Conservation (phyloP, 352 stramenopile species). For the Phytophthora kernoviae region DNA sequence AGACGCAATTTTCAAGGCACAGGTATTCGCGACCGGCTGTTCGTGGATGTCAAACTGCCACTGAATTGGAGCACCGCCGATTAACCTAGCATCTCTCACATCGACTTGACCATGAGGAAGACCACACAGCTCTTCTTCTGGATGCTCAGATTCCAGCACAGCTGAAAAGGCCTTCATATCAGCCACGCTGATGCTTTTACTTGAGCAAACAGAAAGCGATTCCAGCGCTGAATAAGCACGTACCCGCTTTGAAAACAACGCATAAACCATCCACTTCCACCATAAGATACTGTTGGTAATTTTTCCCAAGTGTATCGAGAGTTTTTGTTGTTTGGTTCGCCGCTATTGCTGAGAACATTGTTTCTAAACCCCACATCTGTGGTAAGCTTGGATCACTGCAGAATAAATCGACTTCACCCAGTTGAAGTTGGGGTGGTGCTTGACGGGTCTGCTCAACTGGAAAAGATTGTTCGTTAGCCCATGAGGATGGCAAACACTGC, state of each 20-base stretch:
- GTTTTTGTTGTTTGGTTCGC: neutral
- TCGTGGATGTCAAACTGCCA: neutral
- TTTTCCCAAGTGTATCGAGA: neutral
- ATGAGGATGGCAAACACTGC: neutral
- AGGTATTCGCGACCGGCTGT: neutral
- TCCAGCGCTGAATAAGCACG: neutral
- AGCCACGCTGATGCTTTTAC: neutral
- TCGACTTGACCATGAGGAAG: neutral
- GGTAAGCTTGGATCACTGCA: neutral
- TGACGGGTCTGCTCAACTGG: neutral
- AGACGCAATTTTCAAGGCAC: neutral
- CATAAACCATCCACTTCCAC: neutral
- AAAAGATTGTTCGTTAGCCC: neutral
- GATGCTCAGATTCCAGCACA: neutral
- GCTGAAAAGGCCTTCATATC: neutral
- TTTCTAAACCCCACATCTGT: neutral
- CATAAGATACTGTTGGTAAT: neutral
- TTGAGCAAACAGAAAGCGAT: neutral
- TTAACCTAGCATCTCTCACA: neutral
- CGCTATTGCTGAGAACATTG: neutral
- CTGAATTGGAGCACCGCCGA: neutral
- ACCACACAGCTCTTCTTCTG: slow-evolving; percentile 1
- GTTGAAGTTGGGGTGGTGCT: neutral
- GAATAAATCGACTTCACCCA: neutral
- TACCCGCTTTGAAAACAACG: neutral